Percentiles rank a stretch among this genome's conserved stretches.
Conservation (phyloP, 768 basidiomycete genomes). For the Amanita polypyramis region DNA sequence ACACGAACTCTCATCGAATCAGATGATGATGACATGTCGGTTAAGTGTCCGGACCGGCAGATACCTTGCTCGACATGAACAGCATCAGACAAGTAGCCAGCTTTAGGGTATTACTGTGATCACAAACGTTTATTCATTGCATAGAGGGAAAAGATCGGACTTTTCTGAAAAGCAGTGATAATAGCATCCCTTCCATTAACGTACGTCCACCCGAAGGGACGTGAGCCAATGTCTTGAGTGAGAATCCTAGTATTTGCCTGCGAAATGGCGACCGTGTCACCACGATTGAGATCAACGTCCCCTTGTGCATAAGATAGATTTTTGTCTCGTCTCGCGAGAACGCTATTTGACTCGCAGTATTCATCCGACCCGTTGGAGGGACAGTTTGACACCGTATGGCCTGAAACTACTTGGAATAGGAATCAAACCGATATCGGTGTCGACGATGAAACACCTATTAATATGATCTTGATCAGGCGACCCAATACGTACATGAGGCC, state of each 20-base stretch:
- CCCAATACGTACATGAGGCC: conserved; percentile 24
- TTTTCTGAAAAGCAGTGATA: conserved; percentile 18
- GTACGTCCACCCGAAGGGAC: conserved; percentile 38
- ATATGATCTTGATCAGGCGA: neutral
- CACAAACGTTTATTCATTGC: neutral
- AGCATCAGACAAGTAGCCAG: too few species aligned
- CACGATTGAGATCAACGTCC: conserved; percentile 29
- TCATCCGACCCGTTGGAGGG: conserved; percentile 37
- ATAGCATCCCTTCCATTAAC: conserved; percentile 29
- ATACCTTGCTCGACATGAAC: too few species aligned
- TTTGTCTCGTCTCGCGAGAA: conserved; percentile 34
- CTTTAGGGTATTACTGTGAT: conserved; percentile 17
- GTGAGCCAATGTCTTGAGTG: conserved; percentile 28
- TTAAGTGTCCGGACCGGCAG: too few species aligned
- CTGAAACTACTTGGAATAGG: conserved; percentile 31
- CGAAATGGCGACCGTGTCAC: conserved; percentile 32
- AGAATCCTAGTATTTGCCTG: conserved; percentile 24
- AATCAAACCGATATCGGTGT: conserved; percentile 28
- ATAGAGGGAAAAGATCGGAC: neutral
- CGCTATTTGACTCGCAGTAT: conserved; percentile 31
- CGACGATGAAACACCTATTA: conserved; percentile 32
- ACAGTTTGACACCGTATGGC: conserved; percentile 34
- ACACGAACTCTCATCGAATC: too few species aligned
- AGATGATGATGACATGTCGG: too few species aligned
- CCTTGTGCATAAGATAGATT: conserved; percentile 39